Base-by-base conservation (phyloP, 352 stramenopile species). In the Phytophthora foliorum region DNA sequence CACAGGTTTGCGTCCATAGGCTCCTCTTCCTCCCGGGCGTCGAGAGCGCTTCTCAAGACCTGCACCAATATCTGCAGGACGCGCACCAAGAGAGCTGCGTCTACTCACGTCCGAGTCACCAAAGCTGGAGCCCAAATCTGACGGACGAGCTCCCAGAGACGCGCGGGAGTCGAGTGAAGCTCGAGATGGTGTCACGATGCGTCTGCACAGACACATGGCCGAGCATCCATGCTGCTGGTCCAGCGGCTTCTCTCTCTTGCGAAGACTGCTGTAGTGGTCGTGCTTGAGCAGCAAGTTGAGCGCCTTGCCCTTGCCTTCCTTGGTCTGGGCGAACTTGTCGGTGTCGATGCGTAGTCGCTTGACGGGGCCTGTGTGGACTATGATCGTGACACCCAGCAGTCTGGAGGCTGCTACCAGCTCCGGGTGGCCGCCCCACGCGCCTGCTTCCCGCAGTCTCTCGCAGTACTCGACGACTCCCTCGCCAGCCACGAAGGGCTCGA, bases 261-360 rank as follows among this genome's bases (percentile, higher is more conserved):
- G 77, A 22, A 89, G 70, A 66, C 81, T 89, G 41, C 63, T 77
- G 69, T 86, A 89, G 70, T 89, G 79, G 46, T 88, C 70, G 58
- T 73, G 53, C 42, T 75, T 83, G 34, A 77, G 77, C 41, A 89
- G 64, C 36, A 89, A 8, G 38, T 86, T 80, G 32, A 89, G 59
- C 2, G 72, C 80, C 53, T 67, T 72, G 38, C 49, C 67, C 21
- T 73, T 62, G 17, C 67, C 67, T 64, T 83, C 74, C 32, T 75
- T 77, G 5, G 51, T 70, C 21, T 29, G 42, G 25, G 67, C 53
- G 6, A 61, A 68, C 56, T 68, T 63, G 52, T 79, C 79, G 21
- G 70, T 81, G 51, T 84, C 78, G 56, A 89, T 82, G 16, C 72
- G 72, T 9, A 88, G 66, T 14, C 78, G 81, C 36, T 82, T 82